Evolutionary conservation across 495 filamentous ascomycete species (phyloP), one percentile per base, ranked within the genome.

Genomic region (Annulohypoxylon moriforme): DNA sequence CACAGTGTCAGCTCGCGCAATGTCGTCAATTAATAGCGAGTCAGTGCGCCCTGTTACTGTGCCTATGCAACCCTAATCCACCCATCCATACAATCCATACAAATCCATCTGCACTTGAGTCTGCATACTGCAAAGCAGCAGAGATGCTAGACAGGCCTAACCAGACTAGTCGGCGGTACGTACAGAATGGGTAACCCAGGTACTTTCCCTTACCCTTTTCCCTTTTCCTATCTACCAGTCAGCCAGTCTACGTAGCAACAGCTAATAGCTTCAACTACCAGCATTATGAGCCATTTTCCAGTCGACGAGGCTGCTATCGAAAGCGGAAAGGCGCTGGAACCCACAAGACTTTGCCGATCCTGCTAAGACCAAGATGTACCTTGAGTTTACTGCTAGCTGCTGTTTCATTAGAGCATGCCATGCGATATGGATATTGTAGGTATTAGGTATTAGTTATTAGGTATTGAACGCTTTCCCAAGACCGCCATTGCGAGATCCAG

Each of bases 241-340:
- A 11, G 34, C 34, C 13, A 10, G 14, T 42, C 38, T 42, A 16
- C 38, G 38, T 42, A 42, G 38, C 38, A 20, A 13, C 40, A 44
- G 40, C 40, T 44, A 44, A 44, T 16, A 44, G 40, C 40, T 44
- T 44, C 40, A 44, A 44, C 40, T 64, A 58, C 65, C 61, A 65
- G 60, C 60, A 72, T 62, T 72, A 71, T 75, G 68, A 74, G 72
- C 72, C 68, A 74, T 74, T 71, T 74, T 71, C 64, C 62, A 61
- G 46, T 33, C 57, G 58, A 22, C 53, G 47, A 68, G 47, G 67
- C 63, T 71, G 59, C 59, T 70, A 50, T 67, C 67, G 31, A 74
- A 71, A 64, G 58, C 53, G 67, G 67, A 71, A 73, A 64, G 29
- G 63, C 40, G 67, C 44, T 68, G 59, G 63, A 74, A 74, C 62